Conservation (phyloP, 306 rosid genomes). For the Acacia crassicarpa region DNA sequence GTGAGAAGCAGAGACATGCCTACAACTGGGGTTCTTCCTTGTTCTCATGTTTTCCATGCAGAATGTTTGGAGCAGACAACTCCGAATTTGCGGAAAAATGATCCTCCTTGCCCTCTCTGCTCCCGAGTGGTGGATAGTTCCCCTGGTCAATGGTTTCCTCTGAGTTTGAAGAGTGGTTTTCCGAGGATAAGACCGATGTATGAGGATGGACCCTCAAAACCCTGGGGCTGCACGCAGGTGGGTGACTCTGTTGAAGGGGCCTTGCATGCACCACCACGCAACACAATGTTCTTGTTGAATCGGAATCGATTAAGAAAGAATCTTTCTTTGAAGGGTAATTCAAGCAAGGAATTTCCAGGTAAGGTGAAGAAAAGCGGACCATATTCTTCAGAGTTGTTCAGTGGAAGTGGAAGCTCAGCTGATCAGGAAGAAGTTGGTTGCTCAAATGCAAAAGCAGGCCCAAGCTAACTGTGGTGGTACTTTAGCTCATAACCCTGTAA, state of each 20-base stretch:
- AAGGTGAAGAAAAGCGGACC: constrained; percentile 45
- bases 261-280: constrained; percentile 64
- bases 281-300: constrained; percentile 62
- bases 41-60: constrained; percentile 85
- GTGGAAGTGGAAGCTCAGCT: constrained; percentile 24
- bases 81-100: constrained; percentile 57
- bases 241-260: constrained; percentile 84
- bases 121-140: constrained; percentile 46
- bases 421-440: constrained; percentile 53
- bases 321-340: constrained; percentile 59
- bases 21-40: constrained; percentile 78
- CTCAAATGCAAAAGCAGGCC: constrained; percentile 45
- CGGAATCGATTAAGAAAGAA: constrained; percentile 67
- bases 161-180: constrained; percentile 49
- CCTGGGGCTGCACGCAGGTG: constrained; percentile 72
- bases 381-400: neutral
- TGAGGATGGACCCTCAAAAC: constrained; percentile 66
- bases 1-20: constrained; percentile 95
- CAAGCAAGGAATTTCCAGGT: constrained; percentile 70
- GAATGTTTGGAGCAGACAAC: constrained; percentile 89
- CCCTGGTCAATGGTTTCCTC: constrained; percentile 43
- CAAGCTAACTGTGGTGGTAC: constrained; percentile 19
- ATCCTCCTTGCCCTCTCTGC: constrained; percentile 90
- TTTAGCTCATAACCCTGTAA: neutral
- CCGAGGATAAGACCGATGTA: constrained; percentile 54